Base-by-base conservation (phyloP, 164 flowering plant species). In the Nelumbo lutea region DNA sequence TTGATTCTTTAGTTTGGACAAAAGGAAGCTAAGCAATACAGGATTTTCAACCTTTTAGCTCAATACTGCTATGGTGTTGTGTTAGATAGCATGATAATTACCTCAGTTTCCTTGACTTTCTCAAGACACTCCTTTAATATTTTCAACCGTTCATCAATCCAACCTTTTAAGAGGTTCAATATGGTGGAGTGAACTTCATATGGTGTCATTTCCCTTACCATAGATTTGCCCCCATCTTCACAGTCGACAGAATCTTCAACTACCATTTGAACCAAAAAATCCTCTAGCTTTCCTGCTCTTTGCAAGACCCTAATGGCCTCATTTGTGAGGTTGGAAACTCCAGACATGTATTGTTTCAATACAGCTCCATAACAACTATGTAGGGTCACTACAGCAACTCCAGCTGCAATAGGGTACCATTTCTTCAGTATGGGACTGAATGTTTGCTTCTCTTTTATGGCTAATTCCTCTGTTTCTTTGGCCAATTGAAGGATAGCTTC, bases 91-190 rank as follows among this genome's bases (percentile, higher is more conserved):
- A 13, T 15, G 9, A 10, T 40, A 59, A 75, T 77, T 81, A 96
- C 99, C 81, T 96, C 99, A 14, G 85, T 78, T 58, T 96, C 96
- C 72, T 85, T 90, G 9, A 95, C 90, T 81, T 86, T 82, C 9
- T 68, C 50, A 38, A 96, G 70, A 55, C 76, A 75, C 1, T 83
- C 87, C 63, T 67, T 83, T 14, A 79, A 82, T 51, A 42, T 77
- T 72, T 78, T 81, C 73, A 89, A 42, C 70, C 79, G 84, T 71
- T 84, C 92, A 7, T 81, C 85, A 63, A 88, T 82, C 98, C 98
- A 91, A 57, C 79, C 77, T 58, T 78, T 83, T 75, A 90, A 63
- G 6, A 87, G 85, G 50, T 63, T 74, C 15, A 79, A 3, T 27
- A 86, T 84, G 66, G 85, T 69, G 9, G 91, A 76, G 55, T 93